A percentile compares a stretch with the other conserved stretches of the same genome.
phyloP scores from a whole-genome alignment of 2,329 filamentous ascomycete genomes.

The Claviceps pazoutovae region DNA sequence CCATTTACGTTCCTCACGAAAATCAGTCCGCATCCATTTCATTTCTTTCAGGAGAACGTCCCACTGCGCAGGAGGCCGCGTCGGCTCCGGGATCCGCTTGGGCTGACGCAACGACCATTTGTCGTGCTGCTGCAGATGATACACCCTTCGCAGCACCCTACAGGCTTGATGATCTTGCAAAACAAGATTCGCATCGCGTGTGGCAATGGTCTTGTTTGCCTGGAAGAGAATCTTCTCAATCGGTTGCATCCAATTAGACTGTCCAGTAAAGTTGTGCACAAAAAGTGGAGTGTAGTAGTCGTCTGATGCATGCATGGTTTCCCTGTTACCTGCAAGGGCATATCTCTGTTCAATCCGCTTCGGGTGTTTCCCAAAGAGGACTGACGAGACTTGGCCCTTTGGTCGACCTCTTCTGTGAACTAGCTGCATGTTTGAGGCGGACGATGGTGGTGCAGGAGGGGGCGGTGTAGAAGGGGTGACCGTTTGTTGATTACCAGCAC shows the following conservation, averaged over 20 bases:
- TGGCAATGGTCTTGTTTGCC: constrained; percentile 81
- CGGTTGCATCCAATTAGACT: constrained; percentile 45
- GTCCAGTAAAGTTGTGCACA: constrained; percentile 41
- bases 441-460: constrained; percentile 20
- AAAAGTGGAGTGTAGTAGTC: constrained; percentile 53
- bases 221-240: constrained; percentile 62
- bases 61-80: constrained; percentile 63
- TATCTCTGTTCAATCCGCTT: constrained; percentile 34
- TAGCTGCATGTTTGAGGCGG: constrained; percentile 18
- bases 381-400: constrained; percentile 56
- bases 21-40: constrained; percentile 98
- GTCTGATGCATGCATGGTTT: constrained; percentile 33
- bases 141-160: constrained; percentile 72
- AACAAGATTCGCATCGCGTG: constrained; percentile 68
- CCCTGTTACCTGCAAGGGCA: constrained; percentile 26
- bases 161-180: constrained; percentile 80
- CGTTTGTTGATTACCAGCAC: constrained; percentile 22
- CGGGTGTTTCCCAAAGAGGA: constrained; percentile 61
- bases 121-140: constrained; percentile 78
- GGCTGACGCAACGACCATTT: constrained; percentile 88
- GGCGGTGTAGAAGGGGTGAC: constrained; percentile 27
- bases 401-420: constrained; percentile 39
- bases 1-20: constrained; percentile 87
- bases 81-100: constrained; percentile 70
- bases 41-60: constrained; percentile 81